phyloP scores from a whole-genome alignment of 2,329 filamentous ascomycete species.

The Ilyonectria sp. region DNA sequence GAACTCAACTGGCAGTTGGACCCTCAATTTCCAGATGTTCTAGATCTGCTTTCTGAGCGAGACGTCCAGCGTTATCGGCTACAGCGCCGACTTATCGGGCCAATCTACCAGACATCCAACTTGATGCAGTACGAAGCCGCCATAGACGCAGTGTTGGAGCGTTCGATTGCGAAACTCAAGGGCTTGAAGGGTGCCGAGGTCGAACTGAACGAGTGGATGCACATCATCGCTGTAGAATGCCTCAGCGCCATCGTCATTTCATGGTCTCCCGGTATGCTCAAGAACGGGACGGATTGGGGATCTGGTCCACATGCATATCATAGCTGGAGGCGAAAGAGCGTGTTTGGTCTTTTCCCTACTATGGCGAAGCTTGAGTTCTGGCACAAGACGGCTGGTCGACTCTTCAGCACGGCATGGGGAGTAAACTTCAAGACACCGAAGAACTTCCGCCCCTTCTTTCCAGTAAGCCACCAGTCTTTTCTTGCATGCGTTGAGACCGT shows the following conservation, averaged over 20 bases:
- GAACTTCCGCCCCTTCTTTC: conserved; percentile 65
- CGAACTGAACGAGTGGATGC: conserved; percentile 70
- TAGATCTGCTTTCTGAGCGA: conserved; percentile 67
- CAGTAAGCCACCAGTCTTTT: conserved; percentile 52
- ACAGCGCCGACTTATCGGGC: conserved; percentile 65
- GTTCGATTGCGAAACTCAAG: conserved; percentile 54
- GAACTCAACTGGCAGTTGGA: conserved; percentile 56
- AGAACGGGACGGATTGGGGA: conserved; percentile 60
- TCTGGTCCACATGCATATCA: conserved; percentile 65
- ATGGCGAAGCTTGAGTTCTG: conserved; percentile 58
- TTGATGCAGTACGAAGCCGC: conserved; percentile 59
- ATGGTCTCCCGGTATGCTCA: conserved; percentile 66
- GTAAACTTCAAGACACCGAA: conserved; percentile 61
- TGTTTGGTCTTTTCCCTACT: conserved; percentile 66
- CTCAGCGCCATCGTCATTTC: conserved; percentile 65
- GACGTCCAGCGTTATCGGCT: conserved; percentile 63
- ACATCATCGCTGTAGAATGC: conserved; percentile 68
- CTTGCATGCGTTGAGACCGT: neutral
- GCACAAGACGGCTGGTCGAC: conserved; percentile 54
- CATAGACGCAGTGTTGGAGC: conserved; percentile 58
- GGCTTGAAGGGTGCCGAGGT: conserved; percentile 57
- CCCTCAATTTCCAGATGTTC: conserved; percentile 58
- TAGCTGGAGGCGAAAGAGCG: conserved; percentile 67
- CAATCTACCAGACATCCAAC: conserved; percentile 61
- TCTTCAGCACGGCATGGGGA: conserved; percentile 61